Conservation (phyloP, 1,139 yeast species). For the Yamadazyma diddensiae region DNA sequence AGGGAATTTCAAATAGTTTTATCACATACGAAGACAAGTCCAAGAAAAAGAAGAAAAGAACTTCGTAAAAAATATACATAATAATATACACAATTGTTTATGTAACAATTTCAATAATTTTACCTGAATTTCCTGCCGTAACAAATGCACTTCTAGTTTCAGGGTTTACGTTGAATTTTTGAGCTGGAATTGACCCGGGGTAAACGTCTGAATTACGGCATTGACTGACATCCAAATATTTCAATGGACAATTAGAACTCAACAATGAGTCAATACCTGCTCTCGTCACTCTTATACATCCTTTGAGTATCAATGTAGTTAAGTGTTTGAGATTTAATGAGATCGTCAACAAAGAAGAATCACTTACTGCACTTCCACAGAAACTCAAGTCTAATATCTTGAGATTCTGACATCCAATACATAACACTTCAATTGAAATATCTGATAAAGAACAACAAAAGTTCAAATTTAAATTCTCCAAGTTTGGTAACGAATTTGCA, state of each 20-base stretch:
- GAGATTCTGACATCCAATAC: constrained; percentile 61
- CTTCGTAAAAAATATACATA: constrained; percentile 4
- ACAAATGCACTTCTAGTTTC: constrained; percentile 57
- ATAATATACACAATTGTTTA: constrained; percentile 14
- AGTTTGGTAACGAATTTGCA: constrained; percentile 57
- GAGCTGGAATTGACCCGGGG: constrained; percentile 58
- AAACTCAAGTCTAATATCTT: constrained; percentile 58
- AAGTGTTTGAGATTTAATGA: constrained; percentile 52
- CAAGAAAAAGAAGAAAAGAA: constrained; percentile 52
- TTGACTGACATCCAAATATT: constrained; percentile 60
- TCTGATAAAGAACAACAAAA: constrained; percentile 78
- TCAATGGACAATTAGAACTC: constrained; percentile 54
- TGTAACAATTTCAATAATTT: constrained; percentile 54
- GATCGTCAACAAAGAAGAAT: constrained; percentile 61
- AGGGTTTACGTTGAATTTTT: constrained; percentile 47
- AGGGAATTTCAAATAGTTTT: constrained; percentile 70
- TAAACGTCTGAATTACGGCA: constrained; percentile 61
- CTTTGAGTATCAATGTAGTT: constrained; percentile 52
- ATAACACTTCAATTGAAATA: constrained; percentile 60
- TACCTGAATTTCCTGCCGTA: constrained; percentile 52
- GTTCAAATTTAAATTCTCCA: constrained; percentile 57
- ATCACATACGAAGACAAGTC: constrained; percentile 65
- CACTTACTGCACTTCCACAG: constrained; percentile 80
- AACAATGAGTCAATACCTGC: constrained; percentile 69
- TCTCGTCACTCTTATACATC: constrained; percentile 72